Evolutionary conservation across 345 rosid species (phyloP), one percentile per base, ranked within the genome.

Genomic region (Murraya koenigii): DNA sequence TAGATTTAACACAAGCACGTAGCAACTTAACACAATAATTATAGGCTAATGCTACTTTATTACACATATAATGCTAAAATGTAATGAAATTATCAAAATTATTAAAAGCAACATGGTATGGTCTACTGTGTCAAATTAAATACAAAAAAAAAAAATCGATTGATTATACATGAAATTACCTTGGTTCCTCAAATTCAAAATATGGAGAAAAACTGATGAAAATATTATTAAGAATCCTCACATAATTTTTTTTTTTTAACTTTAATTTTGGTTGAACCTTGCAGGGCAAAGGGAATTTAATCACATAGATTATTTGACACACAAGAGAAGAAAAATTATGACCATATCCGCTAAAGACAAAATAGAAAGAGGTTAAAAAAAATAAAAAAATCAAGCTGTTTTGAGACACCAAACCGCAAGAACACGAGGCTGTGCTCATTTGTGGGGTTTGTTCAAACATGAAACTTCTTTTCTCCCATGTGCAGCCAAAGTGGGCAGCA

Each of bases 401-500:
- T 26, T 8, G 71, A 63, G 72, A 69, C 65, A 77, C 49, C 26
- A 76, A 47, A 78, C 59, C 83, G 74, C 63, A 15, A 72, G 82
- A 78, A 75, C 82, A 81, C 74, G 82, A 81, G 20, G 49, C 75
- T 67, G 59, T 56, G 52, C 26, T 33, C 32, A 41, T 25, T 72
- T 66, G 72, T 68, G 82, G 82, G 78, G 76, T 68, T 78, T 65
- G 26, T 72, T 30, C 69, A 33, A 30, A 71, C 64, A 49, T 25
- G 49, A 8, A 55, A 58, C 58, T 44, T 38, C 38, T 22, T 65
- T 64, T 66, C 56, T 66, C 78, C 81, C 87, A 76, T 73, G 80
- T 79, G 87, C 82, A 58, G 17, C 69, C 80, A 72, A 72, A 72
- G 82, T 79, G 80, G 78, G 76, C 54, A 59, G 66, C 86, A 72